Base-by-base conservation (phyloP, 2,329 filamentous ascomycete species). In the Pseudogymnoascus pannorum region DNA sequence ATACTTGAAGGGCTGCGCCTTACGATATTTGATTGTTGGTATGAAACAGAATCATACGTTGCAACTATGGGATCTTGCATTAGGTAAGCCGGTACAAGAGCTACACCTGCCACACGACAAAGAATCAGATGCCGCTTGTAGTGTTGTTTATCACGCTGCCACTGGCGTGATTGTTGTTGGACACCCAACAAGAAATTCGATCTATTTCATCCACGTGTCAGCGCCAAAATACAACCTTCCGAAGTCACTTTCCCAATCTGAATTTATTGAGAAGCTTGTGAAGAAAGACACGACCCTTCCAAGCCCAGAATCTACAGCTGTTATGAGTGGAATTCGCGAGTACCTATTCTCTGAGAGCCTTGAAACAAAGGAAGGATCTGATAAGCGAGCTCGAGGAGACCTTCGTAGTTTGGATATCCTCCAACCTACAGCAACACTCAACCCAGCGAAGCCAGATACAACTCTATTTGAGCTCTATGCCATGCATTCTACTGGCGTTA, bases 31-130 rank as follows among this genome's bases (percentile, higher is more conserved):
- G 78, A 87, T 99, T 72, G 91, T 99, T 65, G 94, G 94, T 69
- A 91, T 97, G 85, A 97, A 97, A 79, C 94, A 99, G 75, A 99
- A 99, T 75, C 94, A 99, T 77, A 95, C 93, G 61, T 85, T 99
- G 64, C 95, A 99, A 79, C 85, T 99, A 48, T 99, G 94, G 95
- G 94, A 99, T 78, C 86, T 99, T 71, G 92, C 90, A 42, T 86
- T 99, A 33, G 89, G 89, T 67, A 97, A 97, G 76, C 91, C 92
- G 29, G 94, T 99, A 36, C 93, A 99, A 74, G 94, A 99, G 77
- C 87, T 99, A 73, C 94, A 96, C 73, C 86, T 99, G 61, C 94
- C 94, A 1, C 93, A 99, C 72, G 90, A 90, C 76, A 96, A 94
- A 72, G 93, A 97, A 73, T 95, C 91, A 2, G 93, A 97, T 75